Percentiles rank a stretch among this genome's conserved stretches.
Evolutionary conservation across 2,329 filamentous ascomycete genomes (phyloP).

Genomic region (Fusarium piperis): DNA sequence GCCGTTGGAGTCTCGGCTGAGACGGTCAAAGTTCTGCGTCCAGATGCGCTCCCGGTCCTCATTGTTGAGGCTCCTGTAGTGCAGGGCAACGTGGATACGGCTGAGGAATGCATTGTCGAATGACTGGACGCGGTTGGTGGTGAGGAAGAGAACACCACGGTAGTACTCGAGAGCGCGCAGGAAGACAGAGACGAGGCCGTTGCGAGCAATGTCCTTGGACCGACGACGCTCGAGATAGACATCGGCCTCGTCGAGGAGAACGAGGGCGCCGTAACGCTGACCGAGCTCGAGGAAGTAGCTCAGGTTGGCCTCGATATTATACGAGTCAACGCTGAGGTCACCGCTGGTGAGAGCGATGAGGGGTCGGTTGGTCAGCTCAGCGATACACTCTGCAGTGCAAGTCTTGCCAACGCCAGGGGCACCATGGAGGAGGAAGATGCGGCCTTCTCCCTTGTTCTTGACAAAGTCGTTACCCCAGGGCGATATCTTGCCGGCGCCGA

Average conservation of each 20-base stretch:
- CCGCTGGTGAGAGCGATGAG: conserved; percentile 62
- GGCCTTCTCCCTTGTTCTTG: conserved; percentile 60
- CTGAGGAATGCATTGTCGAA: conserved; percentile 61
- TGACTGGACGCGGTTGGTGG: conserved; percentile 59
- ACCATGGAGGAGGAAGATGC: conserved; percentile 62
- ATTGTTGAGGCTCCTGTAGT: conserved; percentile 54
- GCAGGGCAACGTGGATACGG: conserved; percentile 60
- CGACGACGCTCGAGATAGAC: conserved; percentile 66
- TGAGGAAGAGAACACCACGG: conserved; percentile 60
- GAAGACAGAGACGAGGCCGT: conserved; percentile 60
- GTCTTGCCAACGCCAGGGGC: conserved; percentile 67
- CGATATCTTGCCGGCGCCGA: conserved; percentile 49
- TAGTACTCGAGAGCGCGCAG: conserved; percentile 63
- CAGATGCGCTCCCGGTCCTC: conserved; percentile 57
- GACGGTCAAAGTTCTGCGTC: conserved; percentile 56
- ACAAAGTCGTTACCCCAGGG: conserved; percentile 60
- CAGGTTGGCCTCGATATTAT: conserved; percentile 54
- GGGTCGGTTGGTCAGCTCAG: conserved; percentile 60
- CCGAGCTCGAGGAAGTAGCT: conserved; percentile 60
- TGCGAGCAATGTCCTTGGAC: conserved; percentile 55
- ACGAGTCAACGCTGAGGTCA: conserved; percentile 55
- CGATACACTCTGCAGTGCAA: conserved; percentile 64
- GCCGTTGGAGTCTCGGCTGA: conserved; percentile 53
- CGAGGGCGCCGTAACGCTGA: conserved; percentile 60
- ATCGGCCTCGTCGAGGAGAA: conserved; percentile 69